These are phyloP conservation scores for Phialophora verrucosa DNA, from an alignment of 2,329 filamentous ascomycete genomes.

Conservation along the genomic window DNA sequence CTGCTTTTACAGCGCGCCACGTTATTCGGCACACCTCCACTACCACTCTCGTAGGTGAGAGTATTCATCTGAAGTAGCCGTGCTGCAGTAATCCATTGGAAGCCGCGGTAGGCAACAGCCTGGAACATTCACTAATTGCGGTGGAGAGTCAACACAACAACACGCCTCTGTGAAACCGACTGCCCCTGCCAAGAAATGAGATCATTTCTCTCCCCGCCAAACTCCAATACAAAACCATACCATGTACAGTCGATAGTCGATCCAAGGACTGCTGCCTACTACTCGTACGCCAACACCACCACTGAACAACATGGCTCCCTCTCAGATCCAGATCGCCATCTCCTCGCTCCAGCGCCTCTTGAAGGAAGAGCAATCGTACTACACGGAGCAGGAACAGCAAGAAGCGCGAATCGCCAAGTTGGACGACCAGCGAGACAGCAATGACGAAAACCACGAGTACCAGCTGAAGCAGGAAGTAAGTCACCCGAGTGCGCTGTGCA, in stretches of 20 bases:
- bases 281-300: not conserved
- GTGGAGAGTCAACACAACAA: too few relatives aligned
- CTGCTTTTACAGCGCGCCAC: too few relatives aligned
- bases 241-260: not conserved
- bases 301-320: slow-evolving; percentile 32
- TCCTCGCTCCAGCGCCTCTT: slow-evolving; percentile 80
- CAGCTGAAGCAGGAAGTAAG: slow-evolving; percentile 83
- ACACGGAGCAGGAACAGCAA: slow-evolving; percentile 80
- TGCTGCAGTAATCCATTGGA: too few relatives aligned
- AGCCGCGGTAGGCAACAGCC: too few relatives aligned
- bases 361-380: slow-evolving; percentile 90
- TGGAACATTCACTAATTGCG: too few relatives aligned
- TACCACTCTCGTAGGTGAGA: too few relatives aligned
- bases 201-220: not conserved
- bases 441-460: slow-evolving; percentile 79
- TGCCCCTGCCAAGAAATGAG: not conserved
- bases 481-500: not conserved
- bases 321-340: slow-evolving; percentile 67
- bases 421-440: slow-evolving; percentile 63
- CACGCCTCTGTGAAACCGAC: not conserved
- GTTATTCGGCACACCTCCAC: too few relatives aligned
- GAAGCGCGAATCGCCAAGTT: slow-evolving; percentile 73
- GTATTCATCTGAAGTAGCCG: too few relatives aligned
- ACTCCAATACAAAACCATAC: not conserved
- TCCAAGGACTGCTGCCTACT: not conserved